Base-by-base conservation (phyloP, 164 flowering plant species). In the Sextonia rubra region DNA sequence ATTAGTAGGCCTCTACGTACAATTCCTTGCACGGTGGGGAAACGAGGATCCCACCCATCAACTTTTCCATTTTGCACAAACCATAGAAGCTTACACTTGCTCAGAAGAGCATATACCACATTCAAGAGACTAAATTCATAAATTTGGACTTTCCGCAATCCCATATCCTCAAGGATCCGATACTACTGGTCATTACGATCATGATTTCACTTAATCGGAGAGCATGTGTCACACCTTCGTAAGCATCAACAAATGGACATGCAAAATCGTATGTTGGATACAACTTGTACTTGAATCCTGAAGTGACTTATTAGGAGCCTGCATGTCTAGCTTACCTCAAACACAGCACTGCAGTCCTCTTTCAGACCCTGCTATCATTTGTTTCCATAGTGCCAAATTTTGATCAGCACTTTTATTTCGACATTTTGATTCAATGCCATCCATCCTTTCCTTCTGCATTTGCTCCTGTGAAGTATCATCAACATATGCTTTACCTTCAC, bases 21-120 rank as follows among this genome's bases (percentile, higher is more conserved):
- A 68, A 95, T 93, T 64, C 99, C 98, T 77, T 90, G 98, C 60
- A 95, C 98, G 47, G 98, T 95, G 0, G 94, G 98, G 80, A 95
- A 95, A 29, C 97, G 93, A 75, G 98, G 86, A 86, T 95, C 99
- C 99, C 99, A 95, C n/a, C 99, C 94, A 60, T 91, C 96, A 70
- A 95, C 99, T 80, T 82, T 86, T 20, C 94, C 98, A 76, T 93
- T 86, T 65, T 90, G 86, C 62, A 95, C 99, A 82, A 95, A 95
- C 96, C 98, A 95, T 7, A 91, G 87, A 79, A 92, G 97, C 83
- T 94, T 92, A 5, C 99, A 91, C 84, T 94, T 94, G 82, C 99
- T 95, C 37, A 95, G 89, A 80, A 95, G 92, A 20, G 99, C 93
- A 71, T 95, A 91, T 0, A 93, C 98, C 94, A 93, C 83, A 78